Evolutionary conservation across 345 rosid genomes (phyloP).

Genomic region (Citrus australasica): DNA sequence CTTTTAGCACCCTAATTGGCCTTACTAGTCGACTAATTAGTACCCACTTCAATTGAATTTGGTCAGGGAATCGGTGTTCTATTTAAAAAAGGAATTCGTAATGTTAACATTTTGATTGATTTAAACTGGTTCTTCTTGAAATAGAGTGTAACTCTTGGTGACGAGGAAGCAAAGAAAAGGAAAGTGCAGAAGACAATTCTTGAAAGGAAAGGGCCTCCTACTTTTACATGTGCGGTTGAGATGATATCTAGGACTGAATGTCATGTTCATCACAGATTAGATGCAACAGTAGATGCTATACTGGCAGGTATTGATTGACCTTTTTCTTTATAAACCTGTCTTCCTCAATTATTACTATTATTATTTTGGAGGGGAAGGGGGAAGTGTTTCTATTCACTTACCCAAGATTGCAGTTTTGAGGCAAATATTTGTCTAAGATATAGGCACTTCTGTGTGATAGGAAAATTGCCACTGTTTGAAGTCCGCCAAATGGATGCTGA

Average conservation of each 20-base stretch:
- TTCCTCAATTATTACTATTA: not conserved
- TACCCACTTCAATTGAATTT: not conserved
- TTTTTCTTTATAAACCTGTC: conserved; percentile 5
- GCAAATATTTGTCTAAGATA: not conserved
- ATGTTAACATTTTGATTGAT: not conserved
- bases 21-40: not conserved
- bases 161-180: conserved; percentile 88
- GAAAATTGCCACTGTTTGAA: conserved; percentile 76
- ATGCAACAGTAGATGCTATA: conserved; percentile 86
- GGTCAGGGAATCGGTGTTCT: not conserved
- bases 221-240: conserved; percentile 90
- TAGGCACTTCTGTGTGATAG: conserved; percentile 32
- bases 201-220: conserved; percentile 84
- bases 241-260: conserved; percentile 80
- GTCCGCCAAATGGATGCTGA: conserved; percentile 57
- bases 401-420: conserved; percentile 5
- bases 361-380: not conserved
- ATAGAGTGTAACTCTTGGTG: conserved; percentile 96
- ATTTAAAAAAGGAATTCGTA: not conserved
- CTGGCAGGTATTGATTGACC: conserved; percentile 51
- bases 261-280: conserved; percentile 80
- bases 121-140: conserved; percentile 7
- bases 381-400: not conserved
- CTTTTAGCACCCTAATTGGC: not conserved
- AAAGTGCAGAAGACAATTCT: conserved; percentile 96